Evolutionary conservation across 1,139 yeast genomes (phyloP).

Genomic region (Zygoascus sp.): DNA sequence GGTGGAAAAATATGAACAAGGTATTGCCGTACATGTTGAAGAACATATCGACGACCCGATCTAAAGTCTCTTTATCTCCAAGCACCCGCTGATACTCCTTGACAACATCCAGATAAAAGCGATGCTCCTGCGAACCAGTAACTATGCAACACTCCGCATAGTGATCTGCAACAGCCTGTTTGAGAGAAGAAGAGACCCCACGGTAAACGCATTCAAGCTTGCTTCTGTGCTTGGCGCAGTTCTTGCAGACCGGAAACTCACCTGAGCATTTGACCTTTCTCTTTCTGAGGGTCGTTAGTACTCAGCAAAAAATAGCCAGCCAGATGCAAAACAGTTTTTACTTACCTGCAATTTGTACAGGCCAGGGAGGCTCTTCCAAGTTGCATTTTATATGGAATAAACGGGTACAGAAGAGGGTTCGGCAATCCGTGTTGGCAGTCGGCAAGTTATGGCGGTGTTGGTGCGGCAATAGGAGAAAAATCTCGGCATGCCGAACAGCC

Average conservation of each 20-base stretch:
- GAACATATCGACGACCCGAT: conserved; percentile 2
- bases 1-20: conserved; percentile 1
- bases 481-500: not conserved
- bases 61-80: conserved; percentile 2
- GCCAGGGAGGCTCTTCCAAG: conserved; percentile 3
- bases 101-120: not conserved
- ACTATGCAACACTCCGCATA: not conserved
- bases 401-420: not conserved
- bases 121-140: not conserved
- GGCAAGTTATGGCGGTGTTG: no score
- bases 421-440: no score
- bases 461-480: not conserved
- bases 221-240: not conserved
- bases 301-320: no score
- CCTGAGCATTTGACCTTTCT: conserved; percentile 4
- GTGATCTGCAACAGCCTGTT: not conserved
- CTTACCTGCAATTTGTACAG: conserved; percentile 1
- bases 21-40: conserved; percentile 8
- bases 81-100: conserved; percentile 4
- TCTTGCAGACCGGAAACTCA: conserved; percentile 1
- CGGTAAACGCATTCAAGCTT: not conserved
- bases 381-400: not conserved
- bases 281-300: no score
- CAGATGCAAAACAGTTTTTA: no score
- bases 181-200: not conserved